Percentiles rank a stretch among this genome's conserved stretches.
These are phyloP conservation scores for Colletotrichum kahawae DNA, from an alignment of 2,329 filamentous ascomycete species.

Conservation along the genomic window DNA sequence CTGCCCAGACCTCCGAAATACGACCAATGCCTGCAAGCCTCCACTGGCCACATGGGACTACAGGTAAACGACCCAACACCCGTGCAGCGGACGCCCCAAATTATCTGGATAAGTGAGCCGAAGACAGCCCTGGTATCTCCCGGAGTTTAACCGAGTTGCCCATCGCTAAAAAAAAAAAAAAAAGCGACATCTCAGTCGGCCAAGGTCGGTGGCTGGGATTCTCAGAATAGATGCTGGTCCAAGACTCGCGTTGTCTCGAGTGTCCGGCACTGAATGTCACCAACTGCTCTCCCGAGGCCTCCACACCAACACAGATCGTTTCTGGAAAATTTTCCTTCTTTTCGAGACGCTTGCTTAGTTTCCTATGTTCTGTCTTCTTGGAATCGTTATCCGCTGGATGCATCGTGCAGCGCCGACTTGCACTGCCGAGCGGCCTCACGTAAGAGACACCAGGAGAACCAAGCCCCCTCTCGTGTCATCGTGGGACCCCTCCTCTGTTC, in stretches of 20 bases:
- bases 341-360: fast-evolving
- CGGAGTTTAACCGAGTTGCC: too few relatives aligned
- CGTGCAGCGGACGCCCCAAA: too few relatives aligned
- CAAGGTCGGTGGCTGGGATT: not conserved
- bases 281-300: too few relatives aligned
- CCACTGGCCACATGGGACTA: not conserved
- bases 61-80: not conserved
- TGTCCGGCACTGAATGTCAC: too few relatives aligned
- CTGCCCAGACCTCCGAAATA: not conserved
- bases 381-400: too few relatives aligned
- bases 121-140: too few relatives aligned
- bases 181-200: not conserved
- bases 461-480: fast-evolving
- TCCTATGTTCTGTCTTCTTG: not conserved
- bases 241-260: too few relatives aligned
- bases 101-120: too few relatives aligned
- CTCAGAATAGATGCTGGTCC: not conserved
- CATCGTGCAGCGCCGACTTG: too few relatives aligned
- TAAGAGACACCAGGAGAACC: too few relatives aligned
- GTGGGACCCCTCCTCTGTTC: too few relatives aligned
- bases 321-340: fast-evolving
- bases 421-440: not conserved
- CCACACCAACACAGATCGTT: not conserved
- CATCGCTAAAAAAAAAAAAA: not conserved
- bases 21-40: not conserved